Conservation (phyloP, 2,329 filamentous ascomycete species). For the Cordyceps pruinosa region DNA sequence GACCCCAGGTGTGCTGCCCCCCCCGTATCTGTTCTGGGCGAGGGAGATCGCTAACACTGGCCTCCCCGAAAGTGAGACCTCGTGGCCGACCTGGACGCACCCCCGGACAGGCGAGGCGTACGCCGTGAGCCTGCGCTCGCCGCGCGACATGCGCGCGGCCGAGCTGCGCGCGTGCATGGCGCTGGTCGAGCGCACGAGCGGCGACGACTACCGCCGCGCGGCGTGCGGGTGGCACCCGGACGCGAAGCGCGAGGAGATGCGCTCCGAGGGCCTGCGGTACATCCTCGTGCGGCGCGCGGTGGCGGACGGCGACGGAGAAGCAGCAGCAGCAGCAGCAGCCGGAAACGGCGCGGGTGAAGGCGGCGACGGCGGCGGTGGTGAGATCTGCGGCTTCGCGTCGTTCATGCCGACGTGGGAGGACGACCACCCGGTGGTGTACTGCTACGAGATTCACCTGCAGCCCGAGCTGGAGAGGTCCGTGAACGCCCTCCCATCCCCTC, state of each 20-base stretch:
- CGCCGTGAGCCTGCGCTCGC: slow-evolving; percentile 35
- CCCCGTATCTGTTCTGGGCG: not conserved
- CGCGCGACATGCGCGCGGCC: slow-evolving; percentile 30
- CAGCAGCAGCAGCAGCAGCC: not conserved
- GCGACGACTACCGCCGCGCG: slow-evolving; percentile 56
- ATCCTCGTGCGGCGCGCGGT: slow-evolving; percentile 44
- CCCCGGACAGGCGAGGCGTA: slow-evolving; percentile 37
- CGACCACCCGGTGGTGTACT: slow-evolving; percentile 60
- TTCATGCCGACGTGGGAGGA: slow-evolving; percentile 67
- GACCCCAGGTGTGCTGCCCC: slow-evolving; percentile 32
- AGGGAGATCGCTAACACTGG: not conserved
- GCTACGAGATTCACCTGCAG: slow-evolving; percentile 70
- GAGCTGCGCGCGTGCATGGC: slow-evolving; percentile 48
- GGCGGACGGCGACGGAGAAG: not conserved
- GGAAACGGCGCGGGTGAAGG: too few relatives aligned
- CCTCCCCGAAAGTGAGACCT: not conserved
- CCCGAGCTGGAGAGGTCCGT: slow-evolving; percentile 47
- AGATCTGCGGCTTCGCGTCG: slow-evolving; percentile 52
- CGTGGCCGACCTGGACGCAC: slow-evolving; percentile 43
- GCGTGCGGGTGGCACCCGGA: slow-evolving; percentile 54
- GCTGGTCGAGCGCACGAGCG: slow-evolving; percentile 57
- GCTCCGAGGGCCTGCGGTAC: slow-evolving; percentile 59
- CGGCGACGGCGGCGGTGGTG: slow-evolving; percentile 12
- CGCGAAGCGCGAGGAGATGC: slow-evolving; percentile 62
- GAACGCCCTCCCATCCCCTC: too few relatives aligned